Percentiles rank a stretch among this genome's conserved stretches.
These are phyloP conservation scores for Fusarium phyllophilum DNA, from an alignment of 2,329 filamentous ascomycete species.

Conservation along the genomic window DNA sequence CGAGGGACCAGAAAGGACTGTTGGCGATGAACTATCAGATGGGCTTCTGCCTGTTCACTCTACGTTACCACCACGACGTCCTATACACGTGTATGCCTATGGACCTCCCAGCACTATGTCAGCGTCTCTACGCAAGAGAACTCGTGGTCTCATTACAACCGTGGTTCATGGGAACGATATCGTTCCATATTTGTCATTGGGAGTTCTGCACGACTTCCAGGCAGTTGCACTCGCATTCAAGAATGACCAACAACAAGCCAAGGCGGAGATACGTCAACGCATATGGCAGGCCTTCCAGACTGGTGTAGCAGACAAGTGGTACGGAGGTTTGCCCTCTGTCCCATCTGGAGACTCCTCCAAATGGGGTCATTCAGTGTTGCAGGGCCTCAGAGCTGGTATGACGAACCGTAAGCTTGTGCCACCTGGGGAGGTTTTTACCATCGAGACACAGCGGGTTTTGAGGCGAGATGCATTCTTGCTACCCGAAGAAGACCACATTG, in stretches of 20 bases:
- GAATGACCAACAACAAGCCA: conserved; percentile 73
- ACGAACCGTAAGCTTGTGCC: conserved; percentile 75
- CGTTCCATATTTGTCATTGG: conserved; percentile 78
- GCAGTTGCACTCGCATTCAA: conserved; percentile 78
- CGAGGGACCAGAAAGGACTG: conserved; percentile 56
- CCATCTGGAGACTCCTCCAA: conserved; percentile 67
- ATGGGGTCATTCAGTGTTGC: conserved; percentile 76
- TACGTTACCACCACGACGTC: conserved; percentile 71
- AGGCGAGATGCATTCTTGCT: conserved; percentile 71
- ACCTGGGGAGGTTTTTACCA: conserved; percentile 79
- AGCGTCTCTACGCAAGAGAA: conserved; percentile 73
- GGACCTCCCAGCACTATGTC: conserved; percentile 80
- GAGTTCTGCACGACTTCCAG: conserved; percentile 79
- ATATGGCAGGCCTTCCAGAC: conserved; percentile 73
- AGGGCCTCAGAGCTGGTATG: conserved; percentile 74
- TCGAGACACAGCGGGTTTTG: conserved; percentile 75
- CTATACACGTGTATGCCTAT: conserved; percentile 83
- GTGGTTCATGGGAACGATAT: conserved; percentile 78
- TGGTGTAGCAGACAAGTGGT: conserved; percentile 71
- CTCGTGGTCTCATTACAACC: conserved; percentile 78
- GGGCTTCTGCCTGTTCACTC: conserved; percentile 49
- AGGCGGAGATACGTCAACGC: conserved; percentile 71
- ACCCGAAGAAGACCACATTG: conserved; percentile 61
- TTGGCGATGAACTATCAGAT: conserved; percentile 47
- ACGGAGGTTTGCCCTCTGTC: conserved; percentile 53